Conservation (phyloP, 2,329 filamentous ascomycete genomes). For the Xylaria sp. region DNA sequence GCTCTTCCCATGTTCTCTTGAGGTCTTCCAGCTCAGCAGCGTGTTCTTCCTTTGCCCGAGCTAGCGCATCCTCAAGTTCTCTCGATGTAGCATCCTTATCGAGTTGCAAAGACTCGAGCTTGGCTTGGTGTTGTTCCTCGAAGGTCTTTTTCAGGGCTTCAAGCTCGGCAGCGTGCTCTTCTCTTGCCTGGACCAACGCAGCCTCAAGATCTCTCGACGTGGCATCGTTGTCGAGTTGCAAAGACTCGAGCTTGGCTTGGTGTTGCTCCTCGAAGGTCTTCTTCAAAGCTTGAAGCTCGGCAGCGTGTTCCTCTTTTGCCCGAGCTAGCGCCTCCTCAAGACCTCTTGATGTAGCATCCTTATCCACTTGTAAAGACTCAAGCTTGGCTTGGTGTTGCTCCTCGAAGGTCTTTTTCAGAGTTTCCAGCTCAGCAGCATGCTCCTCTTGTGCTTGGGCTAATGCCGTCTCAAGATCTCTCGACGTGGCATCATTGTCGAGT, state of each 20-base stretch:
- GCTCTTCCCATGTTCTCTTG: conserved; percentile 42
- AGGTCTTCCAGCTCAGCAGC: conserved; percentile 32
- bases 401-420: neutral
- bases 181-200: neutral
- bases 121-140: conserved; percentile 13
- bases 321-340: neutral
- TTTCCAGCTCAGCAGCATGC: neutral
- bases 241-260: conserved; percentile 41
- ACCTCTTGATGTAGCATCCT: neutral
- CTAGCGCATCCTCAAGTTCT: neutral
- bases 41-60: neutral
- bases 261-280: conserved; percentile 47
- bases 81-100: neutral
- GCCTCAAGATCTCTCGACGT: neutral
- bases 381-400: conserved; percentile 34
- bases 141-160: neutral
- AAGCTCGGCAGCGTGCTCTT: neutral
- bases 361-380: conserved; percentile 35
- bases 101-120: conserved; percentile 42
- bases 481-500: neutral
- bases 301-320: neutral
- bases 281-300: conserved; percentile 36
- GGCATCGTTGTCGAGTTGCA: conserved; percentile 34
- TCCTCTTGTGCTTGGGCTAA: neutral
- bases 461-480: neutral